Percentiles rank a stretch among this genome's conserved stretches.
Evolutionary conservation across 768 basidiomycete genomes (phyloP).

Genomic region (Pisolithus albus): DNA sequence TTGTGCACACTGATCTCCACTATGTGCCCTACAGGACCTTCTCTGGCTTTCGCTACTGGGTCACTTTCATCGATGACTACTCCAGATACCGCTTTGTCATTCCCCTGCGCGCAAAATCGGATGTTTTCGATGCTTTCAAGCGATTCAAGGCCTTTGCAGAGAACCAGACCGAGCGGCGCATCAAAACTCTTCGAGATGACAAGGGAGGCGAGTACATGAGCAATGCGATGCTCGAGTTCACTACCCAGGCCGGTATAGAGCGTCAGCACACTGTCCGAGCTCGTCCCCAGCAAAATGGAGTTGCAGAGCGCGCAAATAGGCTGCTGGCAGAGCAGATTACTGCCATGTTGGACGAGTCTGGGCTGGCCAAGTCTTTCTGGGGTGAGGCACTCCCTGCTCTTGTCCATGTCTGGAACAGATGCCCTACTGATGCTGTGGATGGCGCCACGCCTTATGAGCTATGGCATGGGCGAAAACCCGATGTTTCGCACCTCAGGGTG

Average conservation of each 20-base stretch:
- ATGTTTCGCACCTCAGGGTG: conserved; percentile 2
- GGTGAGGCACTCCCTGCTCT: background rate
- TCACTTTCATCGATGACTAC: conserved; percentile 8
- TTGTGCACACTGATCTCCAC: conserved; percentile 22
- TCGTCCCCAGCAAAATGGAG: conserved; percentile 16
- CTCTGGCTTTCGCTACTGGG: conserved; percentile 6
- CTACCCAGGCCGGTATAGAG: conserved; percentile 12
- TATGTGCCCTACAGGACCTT: conserved; percentile 1
- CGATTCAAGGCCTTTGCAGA: conserved; percentile 25
- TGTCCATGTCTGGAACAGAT: too few relatives aligned
- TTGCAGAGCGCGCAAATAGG: conserved; percentile 19
- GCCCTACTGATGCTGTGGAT: conserved; percentile 1
- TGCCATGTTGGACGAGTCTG: background rate
- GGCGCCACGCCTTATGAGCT: background rate
- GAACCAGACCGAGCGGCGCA: conserved; percentile 12
- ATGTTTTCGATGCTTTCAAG: conserved; percentile 21
- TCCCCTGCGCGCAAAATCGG: conserved; percentile 15
- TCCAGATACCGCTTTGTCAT: conserved; percentile 13
- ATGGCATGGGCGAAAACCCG: conserved; percentile 2
- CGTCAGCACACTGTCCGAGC: conserved; percentile 9
- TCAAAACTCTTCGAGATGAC: conserved; percentile 18
- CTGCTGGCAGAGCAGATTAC: background rate
- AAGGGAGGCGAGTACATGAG: conserved; percentile 21
- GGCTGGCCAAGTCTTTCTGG: background rate
- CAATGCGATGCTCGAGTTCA: conserved; percentile 9